Evolutionary conservation across 1,284 basidiomycete genomes (phyloP).

Genomic region (Ganoderma sp.): DNA sequence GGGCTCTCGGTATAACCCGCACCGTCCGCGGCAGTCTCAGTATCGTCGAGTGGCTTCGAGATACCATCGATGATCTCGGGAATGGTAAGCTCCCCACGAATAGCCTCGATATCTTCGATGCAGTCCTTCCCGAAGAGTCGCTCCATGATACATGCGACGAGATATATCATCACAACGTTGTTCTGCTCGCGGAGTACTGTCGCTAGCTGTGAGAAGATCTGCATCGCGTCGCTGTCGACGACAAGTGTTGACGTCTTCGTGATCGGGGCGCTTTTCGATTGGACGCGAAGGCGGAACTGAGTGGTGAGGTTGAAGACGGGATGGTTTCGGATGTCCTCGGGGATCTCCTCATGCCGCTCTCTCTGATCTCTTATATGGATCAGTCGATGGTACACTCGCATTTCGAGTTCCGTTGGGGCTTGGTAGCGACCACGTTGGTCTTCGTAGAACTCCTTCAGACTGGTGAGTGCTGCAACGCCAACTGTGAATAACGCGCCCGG

Average conservation of each 20-base stretch:
- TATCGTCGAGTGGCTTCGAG: slow-evolving; percentile 36
- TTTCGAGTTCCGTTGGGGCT: slow-evolving; percentile 90
- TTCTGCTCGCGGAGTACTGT: slow-evolving; percentile 61
- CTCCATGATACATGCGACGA: slow-evolving; percentile 78
- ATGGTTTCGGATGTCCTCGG: slow-evolving; percentile 70
- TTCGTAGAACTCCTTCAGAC: slow-evolving; percentile 92
- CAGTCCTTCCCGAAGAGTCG: slow-evolving; percentile 73
- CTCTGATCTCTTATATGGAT: slow-evolving; percentile 87
- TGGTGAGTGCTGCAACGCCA: slow-evolving; percentile 74
- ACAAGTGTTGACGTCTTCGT: slow-evolving; percentile 64
- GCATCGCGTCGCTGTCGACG: slow-evolving; percentile 70
- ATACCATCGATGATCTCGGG: slow-evolving; percentile 83
- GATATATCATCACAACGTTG: slow-evolving; percentile 71
- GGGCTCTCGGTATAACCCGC: slow-evolving; percentile 16
- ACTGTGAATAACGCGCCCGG: not conserved
- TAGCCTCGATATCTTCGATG: slow-evolving; percentile 77
- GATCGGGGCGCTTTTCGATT: slow-evolving; percentile 80
- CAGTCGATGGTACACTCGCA: slow-evolving; percentile 93
- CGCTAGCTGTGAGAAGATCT: slow-evolving; percentile 66
- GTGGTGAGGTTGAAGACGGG: slow-evolving; percentile 85
- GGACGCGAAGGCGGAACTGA: slow-evolving; percentile 80
- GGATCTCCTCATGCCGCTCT: slow-evolving; percentile 85
- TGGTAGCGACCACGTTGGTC: slow-evolving; percentile 74
- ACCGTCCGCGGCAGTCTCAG: slow-evolving; percentile 3
- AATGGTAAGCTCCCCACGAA: slow-evolving; percentile 65